These are phyloP conservation scores for Xylaria longipes DNA, from an alignment of 495 filamentous ascomycete species.

Conservation along the genomic window DNA sequence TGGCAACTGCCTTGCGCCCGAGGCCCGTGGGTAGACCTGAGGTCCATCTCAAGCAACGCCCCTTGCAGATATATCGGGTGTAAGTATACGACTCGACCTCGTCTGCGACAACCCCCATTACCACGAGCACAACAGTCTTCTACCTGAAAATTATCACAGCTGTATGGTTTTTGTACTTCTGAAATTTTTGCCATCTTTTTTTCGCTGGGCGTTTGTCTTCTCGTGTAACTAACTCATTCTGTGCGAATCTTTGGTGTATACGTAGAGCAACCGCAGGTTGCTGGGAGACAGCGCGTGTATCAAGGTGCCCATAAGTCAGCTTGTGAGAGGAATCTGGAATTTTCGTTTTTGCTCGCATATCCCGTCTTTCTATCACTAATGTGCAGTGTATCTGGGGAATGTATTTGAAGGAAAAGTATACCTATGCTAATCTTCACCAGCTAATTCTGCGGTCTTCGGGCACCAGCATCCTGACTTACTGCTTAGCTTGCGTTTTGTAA, in stretches of 20 bases:
- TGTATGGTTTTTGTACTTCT: neutral
- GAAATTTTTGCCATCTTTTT: neutral
- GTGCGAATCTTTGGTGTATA: neutral
- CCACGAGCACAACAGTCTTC: neutral
- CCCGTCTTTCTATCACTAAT: neutral
- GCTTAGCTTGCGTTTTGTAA: conserved; percentile 4
- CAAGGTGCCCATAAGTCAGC: neutral
- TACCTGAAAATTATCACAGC: neutral
- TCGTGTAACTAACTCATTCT: neutral
- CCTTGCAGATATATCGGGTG: conserved; percentile 19
- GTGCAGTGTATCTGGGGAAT: neutral
- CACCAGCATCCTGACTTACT: neutral
- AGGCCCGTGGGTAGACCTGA: conserved; percentile 18
- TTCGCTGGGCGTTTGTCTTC: neutral
- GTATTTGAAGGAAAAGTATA: neutral
- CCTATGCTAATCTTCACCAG: conserved; percentile 8
- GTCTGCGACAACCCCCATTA: neutral
- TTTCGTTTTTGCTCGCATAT: conserved; percentile 1
- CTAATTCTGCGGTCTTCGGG: conserved; percentile 22
- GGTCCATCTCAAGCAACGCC: conserved; percentile 14
- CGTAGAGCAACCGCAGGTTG: neutral
- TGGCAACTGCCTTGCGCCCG: conserved; percentile 13
- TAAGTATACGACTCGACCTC: conserved; percentile 13
- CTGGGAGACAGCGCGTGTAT: conserved; percentile 8
- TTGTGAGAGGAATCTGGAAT: neutral